phyloP scores from a whole-genome alignment of 2,329 filamentous ascomycete species.

The Beauveria medogensis region DNA sequence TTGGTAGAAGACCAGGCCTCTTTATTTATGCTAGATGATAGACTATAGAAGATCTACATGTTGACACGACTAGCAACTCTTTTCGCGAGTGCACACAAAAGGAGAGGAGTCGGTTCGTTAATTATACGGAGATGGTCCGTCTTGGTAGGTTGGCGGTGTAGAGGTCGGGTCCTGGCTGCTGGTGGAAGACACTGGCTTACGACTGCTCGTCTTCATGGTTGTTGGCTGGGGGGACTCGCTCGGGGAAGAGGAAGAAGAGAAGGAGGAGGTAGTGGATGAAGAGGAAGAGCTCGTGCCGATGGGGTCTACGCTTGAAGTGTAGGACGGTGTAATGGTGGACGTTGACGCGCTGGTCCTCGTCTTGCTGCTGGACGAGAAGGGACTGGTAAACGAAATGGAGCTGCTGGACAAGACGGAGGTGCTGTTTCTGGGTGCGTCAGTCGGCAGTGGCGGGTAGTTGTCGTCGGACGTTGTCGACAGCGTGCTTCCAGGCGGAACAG shows the following conservation, averaged over 20 bases:
- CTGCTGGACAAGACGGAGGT: not conserved
- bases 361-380: not conserved
- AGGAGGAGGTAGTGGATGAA: not conserved
- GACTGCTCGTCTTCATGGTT: conserved; percentile 4
- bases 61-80: not conserved
- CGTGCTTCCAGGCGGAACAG: too few relatives aligned
- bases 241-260: not conserved
- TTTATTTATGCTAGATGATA: conserved; percentile 10
- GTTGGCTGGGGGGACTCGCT: not conserved
- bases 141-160: not conserved
- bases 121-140: not conserved
- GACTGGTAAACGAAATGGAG: too few relatives aligned
- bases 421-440: not conserved
- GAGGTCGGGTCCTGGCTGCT: not conserved
- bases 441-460: too few relatives aligned
- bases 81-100: not conserved
- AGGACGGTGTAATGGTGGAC: not conserved
- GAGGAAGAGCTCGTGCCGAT: not conserved
- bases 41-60: conserved; percentile 11
- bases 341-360: not conserved
- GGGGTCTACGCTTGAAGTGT: not conserved
- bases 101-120: not conserved
- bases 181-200: not conserved
- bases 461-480: too few relatives aligned
- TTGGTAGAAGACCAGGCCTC: not conserved